Conservation (phyloP, 345 rosid species). For the Mallotus nudiflorus region DNA sequence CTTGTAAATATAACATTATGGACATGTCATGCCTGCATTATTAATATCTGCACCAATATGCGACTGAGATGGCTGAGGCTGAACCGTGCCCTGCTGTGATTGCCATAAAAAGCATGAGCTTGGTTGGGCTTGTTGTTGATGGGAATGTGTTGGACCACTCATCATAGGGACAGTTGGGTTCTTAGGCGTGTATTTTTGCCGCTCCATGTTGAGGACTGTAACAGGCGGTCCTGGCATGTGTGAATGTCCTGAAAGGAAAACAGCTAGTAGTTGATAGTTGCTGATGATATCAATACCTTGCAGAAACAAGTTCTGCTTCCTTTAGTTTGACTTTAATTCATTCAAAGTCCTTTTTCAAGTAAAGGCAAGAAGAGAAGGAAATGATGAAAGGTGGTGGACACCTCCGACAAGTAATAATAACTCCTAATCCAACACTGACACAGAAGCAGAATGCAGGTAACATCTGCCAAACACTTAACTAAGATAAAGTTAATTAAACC, state of each 20-base stretch:
- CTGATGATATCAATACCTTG: background rate
- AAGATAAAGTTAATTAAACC: background rate
- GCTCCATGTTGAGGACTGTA: background rate
- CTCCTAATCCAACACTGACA: background rate
- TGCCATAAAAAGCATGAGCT: conserved; percentile 20
- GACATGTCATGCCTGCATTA: background rate
- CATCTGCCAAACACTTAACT: background rate
- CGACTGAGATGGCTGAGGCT: conserved; percentile 17
- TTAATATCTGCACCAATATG: conserved; percentile 17
- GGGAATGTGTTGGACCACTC: conserved; percentile 16
- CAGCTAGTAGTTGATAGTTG: background rate
- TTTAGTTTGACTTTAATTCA: background rate
- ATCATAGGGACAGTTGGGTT: background rate
- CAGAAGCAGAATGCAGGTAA: background rate
- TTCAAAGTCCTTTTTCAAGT: background rate
- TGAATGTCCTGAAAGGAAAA: conserved; percentile 26
- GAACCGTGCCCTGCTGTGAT: conserved; percentile 19
- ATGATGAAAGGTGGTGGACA: background rate
- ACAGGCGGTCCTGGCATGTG: conserved; percentile 13
- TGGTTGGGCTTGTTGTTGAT: conserved; percentile 19
- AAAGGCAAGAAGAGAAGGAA: background rate
- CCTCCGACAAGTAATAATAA: background rate
- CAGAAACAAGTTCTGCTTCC: background rate
- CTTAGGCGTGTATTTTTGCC: conserved; percentile 6
- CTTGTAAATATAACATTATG: background rate